A percentile compares a stretch with the other conserved stretches of the same genome.
Evolutionary conservation across 2,329 filamentous ascomycete genomes (phyloP).

Genomic region (Lachnellula willkommii): DNA sequence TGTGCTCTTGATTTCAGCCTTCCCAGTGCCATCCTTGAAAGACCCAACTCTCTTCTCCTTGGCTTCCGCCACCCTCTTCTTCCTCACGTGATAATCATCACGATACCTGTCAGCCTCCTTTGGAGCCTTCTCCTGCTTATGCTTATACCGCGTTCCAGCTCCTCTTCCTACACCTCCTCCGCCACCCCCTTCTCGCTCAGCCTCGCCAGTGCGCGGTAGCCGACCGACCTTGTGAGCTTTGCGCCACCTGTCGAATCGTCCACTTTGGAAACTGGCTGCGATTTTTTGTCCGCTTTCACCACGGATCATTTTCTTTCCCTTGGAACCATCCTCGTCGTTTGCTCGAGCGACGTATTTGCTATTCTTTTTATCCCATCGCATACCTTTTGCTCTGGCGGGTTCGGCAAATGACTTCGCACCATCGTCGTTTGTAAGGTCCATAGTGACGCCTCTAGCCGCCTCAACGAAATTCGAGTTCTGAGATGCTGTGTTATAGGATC

Average conservation of each 20-base stretch:
- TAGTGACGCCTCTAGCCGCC: conserved; percentile 78
- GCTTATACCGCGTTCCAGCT: conserved; percentile 63
- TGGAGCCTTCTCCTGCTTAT: conserved; percentile 81
- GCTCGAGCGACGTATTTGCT: conserved; percentile 89
- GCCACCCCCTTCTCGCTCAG: conserved; percentile 50
- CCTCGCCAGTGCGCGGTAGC: conserved; percentile 76
- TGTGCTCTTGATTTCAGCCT: conserved; percentile 71
- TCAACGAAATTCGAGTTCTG: conserved; percentile 71
- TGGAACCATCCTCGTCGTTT: conserved; percentile 93
- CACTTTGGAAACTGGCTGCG: conserved; percentile 85
- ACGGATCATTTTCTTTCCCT: conserved; percentile 64
- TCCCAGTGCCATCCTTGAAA: conserved; percentile 68
- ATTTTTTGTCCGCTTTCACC: conserved; percentile 96
- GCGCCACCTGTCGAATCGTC: conserved; percentile 89
- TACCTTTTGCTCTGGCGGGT: conserved; percentile 62
- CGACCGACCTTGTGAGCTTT: conserved; percentile 75
- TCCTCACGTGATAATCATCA: conserved; percentile 84
- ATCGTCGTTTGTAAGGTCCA: conserved; percentile 92
- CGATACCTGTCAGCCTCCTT: conserved; percentile 90
- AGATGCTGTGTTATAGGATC: conserved; percentile 48
- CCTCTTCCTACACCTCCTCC: conserved; percentile 32
- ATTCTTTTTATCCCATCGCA: conserved; percentile 96
- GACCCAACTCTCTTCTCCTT: conserved; percentile 75
- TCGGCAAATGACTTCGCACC: conserved; percentile 72
- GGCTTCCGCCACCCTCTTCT: conserved; percentile 83